Evolutionary conservation across 2,329 filamentous ascomycete genomes (phyloP).

Genomic region (Claviceps sp.): DNA sequence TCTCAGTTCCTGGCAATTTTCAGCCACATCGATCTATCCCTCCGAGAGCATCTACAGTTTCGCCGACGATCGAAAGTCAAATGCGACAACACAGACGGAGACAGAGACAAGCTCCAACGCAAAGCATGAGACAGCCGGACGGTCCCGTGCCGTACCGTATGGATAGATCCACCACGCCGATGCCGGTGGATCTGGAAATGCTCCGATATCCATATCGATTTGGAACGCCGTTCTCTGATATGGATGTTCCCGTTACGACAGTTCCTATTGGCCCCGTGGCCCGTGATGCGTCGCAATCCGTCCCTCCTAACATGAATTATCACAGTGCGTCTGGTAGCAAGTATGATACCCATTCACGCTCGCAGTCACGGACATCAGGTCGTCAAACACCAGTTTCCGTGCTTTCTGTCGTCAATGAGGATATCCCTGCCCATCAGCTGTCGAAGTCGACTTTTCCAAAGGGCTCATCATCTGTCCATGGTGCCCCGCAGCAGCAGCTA

Average conservation of each 20-base stretch:
- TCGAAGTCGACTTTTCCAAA: conserved; percentile 20
- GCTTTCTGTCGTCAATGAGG: conserved; percentile 57
- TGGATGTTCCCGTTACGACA: conserved; percentile 73
- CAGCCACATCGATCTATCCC: conserved; percentile 16
- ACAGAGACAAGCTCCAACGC: conserved; percentile 14
- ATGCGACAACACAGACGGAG: conserved; percentile 12
- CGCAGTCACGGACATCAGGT: conserved; percentile 40
- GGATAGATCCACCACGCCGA: conserved; percentile 31
- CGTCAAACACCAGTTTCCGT: conserved; percentile 56
- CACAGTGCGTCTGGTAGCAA: conserved; percentile 28
- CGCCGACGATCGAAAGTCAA: conserved; percentile 14
- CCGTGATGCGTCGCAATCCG: conserved; percentile 75
- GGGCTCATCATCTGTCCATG: conserved; percentile 22
- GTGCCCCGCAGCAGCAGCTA: conserved; percentile 22
- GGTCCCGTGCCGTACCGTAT: conserved; percentile 37
- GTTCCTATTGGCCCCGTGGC: conserved; percentile 58
- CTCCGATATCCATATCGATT: conserved; percentile 53
- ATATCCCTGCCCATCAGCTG: conserved; percentile 31
- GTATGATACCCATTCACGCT: conserved; percentile 25
- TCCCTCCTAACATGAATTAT: conserved; percentile 87
- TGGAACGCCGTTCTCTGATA: conserved; percentile 79
- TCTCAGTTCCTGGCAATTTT: conserved; percentile 39
- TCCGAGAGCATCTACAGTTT: conserved; percentile 14
- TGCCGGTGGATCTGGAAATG: conserved; percentile 44
- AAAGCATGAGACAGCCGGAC: conserved; percentile 10